Evolutionary conservation across 805 yeast species (phyloP), one percentile per base, ranked within the genome.

Genomic region (Wickerhamiella dianesei): DNA sequence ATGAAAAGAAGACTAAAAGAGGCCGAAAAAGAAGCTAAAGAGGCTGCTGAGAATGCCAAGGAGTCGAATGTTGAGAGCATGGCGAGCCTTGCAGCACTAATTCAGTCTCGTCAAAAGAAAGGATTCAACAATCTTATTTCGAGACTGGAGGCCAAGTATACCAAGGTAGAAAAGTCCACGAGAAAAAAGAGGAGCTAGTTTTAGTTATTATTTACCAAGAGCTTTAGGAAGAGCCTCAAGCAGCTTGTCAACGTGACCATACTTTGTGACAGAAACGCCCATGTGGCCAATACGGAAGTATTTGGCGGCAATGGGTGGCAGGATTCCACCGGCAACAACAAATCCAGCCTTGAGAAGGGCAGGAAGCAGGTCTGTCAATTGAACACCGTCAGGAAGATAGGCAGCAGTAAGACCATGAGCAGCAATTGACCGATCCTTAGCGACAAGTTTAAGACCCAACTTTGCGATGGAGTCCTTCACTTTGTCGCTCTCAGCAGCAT

Each of bases 201-300:
- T 5, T 19, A 17, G 20, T 39, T 12, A 39, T 21, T 19, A 21
- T 19, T 45, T 50, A 40, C 39, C 37, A 20, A 57, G 29, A 9
- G 55, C 55, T 42, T 64, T 66, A 52, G 70, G 68, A 47, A 77
- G 66, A 21, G 73, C 74, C 25, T 64, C 60, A 18, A 71, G 67
- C 37, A 74, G 75, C 47, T 62, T 61, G 48, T 73, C 75, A 22
- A 80, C 63, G 60, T 80, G 82, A 32, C 72, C 71, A 50, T 76
- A 68, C 55, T 79, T 77, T 49, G 75, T 66, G 12, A 80, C 83
- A 42, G 87, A 74, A 49, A 77, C 79, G 52, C 96, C 96, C 97
- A 89, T 89, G 68, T 88, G 97, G 35, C 97, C 97, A 50, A 88
- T 79, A 66, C 97, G 77, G 70, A 89, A 84, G 69, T 88, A 88